Base-by-base conservation (phyloP, 768 basidiomycete species). In the Tephrocybe sp. region DNA sequence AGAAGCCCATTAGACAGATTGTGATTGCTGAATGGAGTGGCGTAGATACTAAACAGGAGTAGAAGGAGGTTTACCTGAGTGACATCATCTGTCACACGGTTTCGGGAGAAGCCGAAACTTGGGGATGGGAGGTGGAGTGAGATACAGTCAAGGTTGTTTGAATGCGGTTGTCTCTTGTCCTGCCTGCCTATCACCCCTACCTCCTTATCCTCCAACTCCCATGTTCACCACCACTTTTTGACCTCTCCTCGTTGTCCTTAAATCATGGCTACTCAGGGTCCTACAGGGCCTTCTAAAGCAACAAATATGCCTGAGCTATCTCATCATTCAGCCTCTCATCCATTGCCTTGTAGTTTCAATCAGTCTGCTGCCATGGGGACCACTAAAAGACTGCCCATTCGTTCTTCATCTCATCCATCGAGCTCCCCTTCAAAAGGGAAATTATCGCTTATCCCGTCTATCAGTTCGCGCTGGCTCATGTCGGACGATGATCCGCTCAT, bases 341-440 rank as follows among this genome's bases (percentile, higher is more conserved):
- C 17, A 14, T 33, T 26, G 26, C 26, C 26, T 26, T 3, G 26
- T 26, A 26, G 35, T 30, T 39, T 5, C 34, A 40, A 35, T 33
- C 56, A 47, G 14, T 35, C 39, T 30, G 40, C 45, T 43, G 33
- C n/a, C 38, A 35, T 44, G 14, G 41, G 26, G 17, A 34, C 43
- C 11, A 17, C 49, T 5, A 61, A 55, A 43, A 54, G 56, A 30
- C 42, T 55, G 35, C 43, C 62, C n/a, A 34, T 36, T 22, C 62
- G 62, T 35, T 67, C 64, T 41, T 52, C 55, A 16, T 44, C 55
- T 44, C 63, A 71, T 36, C 71, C 73, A 30, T 68, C 72, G 8
- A 72, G 72, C 12, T 70, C 73, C 3, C 71, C 73, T 10, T 60
- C 77, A 44, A 67, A 72, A 9, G 77, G 82, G 47, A 72, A 72